These are phyloP conservation scores for Amanita inopinata DNA, from an alignment of 768 basidiomycete genomes.

Conservation along the genomic window DNA sequence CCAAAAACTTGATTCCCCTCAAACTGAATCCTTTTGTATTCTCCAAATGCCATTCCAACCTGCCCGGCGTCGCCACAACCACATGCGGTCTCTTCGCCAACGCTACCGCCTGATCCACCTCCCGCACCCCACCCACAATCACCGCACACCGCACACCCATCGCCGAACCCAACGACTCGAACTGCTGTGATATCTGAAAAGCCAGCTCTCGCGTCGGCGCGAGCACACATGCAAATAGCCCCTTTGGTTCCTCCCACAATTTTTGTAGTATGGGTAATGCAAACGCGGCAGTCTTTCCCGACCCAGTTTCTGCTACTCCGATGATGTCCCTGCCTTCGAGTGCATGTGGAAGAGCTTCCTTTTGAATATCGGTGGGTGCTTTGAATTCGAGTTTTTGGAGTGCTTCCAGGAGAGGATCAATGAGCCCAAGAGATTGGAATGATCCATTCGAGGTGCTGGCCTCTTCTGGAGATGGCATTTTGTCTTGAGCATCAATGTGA, in stretches of 20 bases:
- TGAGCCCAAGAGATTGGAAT: constrained; percentile 82
- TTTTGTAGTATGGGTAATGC: constrained; percentile 93
- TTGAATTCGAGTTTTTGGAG: constrained; percentile 76
- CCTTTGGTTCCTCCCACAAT: constrained; percentile 91
- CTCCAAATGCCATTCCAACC: constrained; percentile 88
- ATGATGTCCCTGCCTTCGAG: constrained; percentile 92
- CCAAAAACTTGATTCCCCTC: constrained; percentile 78
- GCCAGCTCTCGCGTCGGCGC: constrained; percentile 98
- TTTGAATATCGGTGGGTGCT: constrained; percentile 86
- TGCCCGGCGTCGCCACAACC: constrained; percentile 91
- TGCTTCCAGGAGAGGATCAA: constrained; percentile 81
- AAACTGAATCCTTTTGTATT: constrained; percentile 96
- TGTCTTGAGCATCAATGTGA: constrained; percentile 7
- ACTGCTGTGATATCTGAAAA: constrained; percentile 96
- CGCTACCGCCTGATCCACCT: constrained; percentile 82
- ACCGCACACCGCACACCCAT: constrained; percentile 90
- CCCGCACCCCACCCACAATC: constrained; percentile 93
- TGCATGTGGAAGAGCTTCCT: constrained; percentile 76
- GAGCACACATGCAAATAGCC: constrained; percentile 86
- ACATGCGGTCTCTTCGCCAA: constrained; percentile 92
- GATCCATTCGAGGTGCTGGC: constrained; percentile 39
- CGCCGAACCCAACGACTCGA: constrained; percentile 81
- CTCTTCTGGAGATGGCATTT: constrained; percentile 59
- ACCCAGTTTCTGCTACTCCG: constrained; percentile 95
- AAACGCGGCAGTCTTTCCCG: constrained; percentile 97